Evolutionary conservation across 345 rosid species (phyloP), one percentile per base, ranked within the genome.

Genomic region (Cardamine resedifolia): DNA sequence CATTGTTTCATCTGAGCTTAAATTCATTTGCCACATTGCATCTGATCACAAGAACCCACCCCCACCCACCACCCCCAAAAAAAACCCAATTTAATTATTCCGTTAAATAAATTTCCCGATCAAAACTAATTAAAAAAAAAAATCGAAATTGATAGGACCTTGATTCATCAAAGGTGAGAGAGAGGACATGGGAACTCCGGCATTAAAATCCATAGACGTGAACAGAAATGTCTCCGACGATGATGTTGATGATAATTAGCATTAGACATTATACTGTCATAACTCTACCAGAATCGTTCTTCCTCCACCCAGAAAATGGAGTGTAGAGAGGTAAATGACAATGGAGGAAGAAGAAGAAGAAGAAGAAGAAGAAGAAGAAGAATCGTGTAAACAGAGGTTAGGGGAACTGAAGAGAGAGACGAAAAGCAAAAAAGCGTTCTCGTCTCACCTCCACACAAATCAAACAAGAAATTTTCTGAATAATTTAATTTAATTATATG

Each of bases 11-110:
- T 77, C 81, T 11, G 85, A 57, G 63, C 91, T 83, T 81, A 92
- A 81, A 85, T 77, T 87, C 85, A 92, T 84, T 81, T 79, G 95
- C 97, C 97, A 92, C 91, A 92, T 84, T 59, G 88, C 87, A 79
- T 87, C 99, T 96, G 86, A 71, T 70, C 68, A 72, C 26, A 31
- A 19, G 3, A 57, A 49, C 31, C 31, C 19, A n/a, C 60, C 26
- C 57, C 11, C 36, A 49, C 19, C 48, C 21, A 47, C 56, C 27
- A 12, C 55, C 27, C 10, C 67, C 33, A 8, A 14, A 48, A 14
- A 6, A 57, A 52, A 72, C 60, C 64, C 27, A 70, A 36, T 45
- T 39, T n/a, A 26, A 52, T 24, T 24, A 52, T 26, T 24, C 27
- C 69, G 0, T 51, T 8, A 48, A 45, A 58, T 5, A 4, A 64